A percentile compares a stretch with the other conserved stretches of the same genome.
Conservation (phyloP, 2,329 filamentous ascomycete genomes). For the Emydomyces testavorans region DNA sequence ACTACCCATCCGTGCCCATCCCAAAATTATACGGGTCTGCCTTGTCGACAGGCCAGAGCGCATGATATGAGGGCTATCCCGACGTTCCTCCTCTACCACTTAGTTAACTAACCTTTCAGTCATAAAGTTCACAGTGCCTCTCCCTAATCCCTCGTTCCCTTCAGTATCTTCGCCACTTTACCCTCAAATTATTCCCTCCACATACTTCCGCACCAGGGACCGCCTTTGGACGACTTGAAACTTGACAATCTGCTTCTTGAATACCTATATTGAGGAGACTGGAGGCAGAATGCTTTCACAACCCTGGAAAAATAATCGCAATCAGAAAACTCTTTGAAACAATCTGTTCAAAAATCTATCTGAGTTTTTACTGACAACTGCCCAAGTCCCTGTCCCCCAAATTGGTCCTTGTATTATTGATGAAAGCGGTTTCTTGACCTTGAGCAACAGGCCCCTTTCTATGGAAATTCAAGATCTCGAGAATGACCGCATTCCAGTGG, state of each 20-base stretch:
- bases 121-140: no score
- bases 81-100: no score
- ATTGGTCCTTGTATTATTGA: no score
- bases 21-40: conserved; percentile 15
- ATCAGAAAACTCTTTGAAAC: conserved; percentile 6
- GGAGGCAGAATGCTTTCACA: conserved; percentile 20
- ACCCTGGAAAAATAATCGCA: conserved; percentile 15
- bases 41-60: conserved; percentile 19
- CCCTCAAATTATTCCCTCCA: background rate
- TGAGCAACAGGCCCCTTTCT: no score
- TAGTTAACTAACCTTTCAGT: no score
- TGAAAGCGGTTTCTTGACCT: no score
- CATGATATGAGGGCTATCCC: conserved; percentile 6
- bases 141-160: no score
- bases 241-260: conserved; percentile 20
- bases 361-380: no score
- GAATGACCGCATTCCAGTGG: no score
- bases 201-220: background rate
- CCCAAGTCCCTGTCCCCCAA: no score
- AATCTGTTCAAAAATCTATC: conserved; percentile 20
- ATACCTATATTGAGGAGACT: conserved; percentile 17
- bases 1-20: conserved; percentile 14
- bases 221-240: background rate
- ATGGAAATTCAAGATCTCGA: no score
- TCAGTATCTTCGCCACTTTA: no score